Percentiles rank a stretch among this genome's conserved stretches.
Evolutionary conservation across 164 flowering plant species (phyloP).

Genomic region (Umbilicus rupestris): DNA sequence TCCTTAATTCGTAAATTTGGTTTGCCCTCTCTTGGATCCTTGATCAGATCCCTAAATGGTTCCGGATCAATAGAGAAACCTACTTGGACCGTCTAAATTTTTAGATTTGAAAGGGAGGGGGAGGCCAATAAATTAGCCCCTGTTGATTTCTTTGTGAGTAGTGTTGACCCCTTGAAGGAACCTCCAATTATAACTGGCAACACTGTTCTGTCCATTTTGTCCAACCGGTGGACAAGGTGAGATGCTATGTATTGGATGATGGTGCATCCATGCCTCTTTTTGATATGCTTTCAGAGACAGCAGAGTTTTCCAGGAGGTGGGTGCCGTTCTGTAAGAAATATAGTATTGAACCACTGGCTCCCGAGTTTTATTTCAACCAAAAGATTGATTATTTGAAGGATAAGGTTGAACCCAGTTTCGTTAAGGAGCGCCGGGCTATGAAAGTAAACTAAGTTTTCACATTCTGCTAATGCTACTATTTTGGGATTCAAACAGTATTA

Average conservation of each 20-base stretch:
- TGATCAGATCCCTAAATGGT: constrained; percentile 96
- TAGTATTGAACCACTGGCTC: constrained; percentile 31
- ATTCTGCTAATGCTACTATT: too few relatives aligned
- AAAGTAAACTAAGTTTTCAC: constrained; percentile 26
- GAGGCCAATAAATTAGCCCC: constrained; percentile 26
- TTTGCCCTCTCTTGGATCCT: constrained; percentile 93
- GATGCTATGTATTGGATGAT: constrained; percentile 43
- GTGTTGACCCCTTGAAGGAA: constrained; percentile 43
- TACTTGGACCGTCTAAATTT: constrained; percentile 84
- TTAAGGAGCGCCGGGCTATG: constrained; percentile 42
- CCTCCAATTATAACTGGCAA: constrained; percentile 43
- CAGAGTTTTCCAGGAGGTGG: constrained; percentile 50
- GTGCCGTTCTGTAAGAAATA: constrained; percentile 78
- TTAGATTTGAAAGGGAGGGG: constrained; percentile 77
- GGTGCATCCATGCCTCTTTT: constrained; percentile 44
- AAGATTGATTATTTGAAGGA: constrained; percentile 45
- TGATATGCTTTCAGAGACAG: constrained; percentile 35
- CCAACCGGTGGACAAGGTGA: constrained; percentile 31
- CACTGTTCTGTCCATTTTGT: constrained; percentile 32
- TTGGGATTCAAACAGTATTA: not conserved
- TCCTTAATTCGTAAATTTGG: constrained; percentile 92
- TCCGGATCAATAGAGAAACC: constrained; percentile 74
- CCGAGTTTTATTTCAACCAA: constrained; percentile 35
- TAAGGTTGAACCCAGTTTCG: constrained; percentile 37
- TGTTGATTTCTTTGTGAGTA: constrained; percentile 34